Evolutionary conservation across 352 stramenopile genomes (phyloP).

Genomic region (Pythium sukuiense): DNA sequence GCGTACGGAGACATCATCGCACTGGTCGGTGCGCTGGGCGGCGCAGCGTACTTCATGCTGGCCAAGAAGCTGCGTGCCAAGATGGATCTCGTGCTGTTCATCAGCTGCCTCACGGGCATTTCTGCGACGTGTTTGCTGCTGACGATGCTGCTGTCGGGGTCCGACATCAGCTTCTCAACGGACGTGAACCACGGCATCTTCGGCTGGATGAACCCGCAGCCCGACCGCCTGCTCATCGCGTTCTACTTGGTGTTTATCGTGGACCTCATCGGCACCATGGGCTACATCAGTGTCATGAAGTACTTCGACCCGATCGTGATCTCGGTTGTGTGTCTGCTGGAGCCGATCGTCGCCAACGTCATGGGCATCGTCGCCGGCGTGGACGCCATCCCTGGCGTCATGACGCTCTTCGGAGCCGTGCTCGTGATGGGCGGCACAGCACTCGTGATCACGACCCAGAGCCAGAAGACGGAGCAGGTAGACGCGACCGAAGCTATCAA

Average conservation of each 20-base stretch:
- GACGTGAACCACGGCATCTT: slow-evolving; percentile 74
- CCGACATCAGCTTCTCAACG: slow-evolving; percentile 60
- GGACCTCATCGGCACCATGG: slow-evolving; percentile 86
- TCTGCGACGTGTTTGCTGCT: slow-evolving; percentile 54
- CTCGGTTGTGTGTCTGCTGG: slow-evolving; percentile 84
- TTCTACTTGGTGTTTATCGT: slow-evolving; percentile 87
- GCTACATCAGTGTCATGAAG: slow-evolving; percentile 92
- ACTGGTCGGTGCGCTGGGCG: slow-evolving; percentile 62
- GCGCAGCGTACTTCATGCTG: slow-evolving; percentile 74
- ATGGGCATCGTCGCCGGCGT: slow-evolving; percentile 78
- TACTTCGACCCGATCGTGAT: slow-evolving; percentile 92
- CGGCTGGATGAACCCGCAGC: slow-evolving; percentile 70
- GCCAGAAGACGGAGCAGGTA: slow-evolving; percentile 75
- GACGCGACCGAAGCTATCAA: slow-evolving; percentile 78
- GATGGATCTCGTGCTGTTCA: slow-evolving; percentile 75
- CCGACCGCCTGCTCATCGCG: slow-evolving; percentile 64
- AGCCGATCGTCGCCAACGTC: slow-evolving; percentile 82
- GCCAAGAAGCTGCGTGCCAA: slow-evolving; percentile 74
- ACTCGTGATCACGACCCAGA: slow-evolving; percentile 76
- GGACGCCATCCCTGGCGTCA: slow-evolving; percentile 62
- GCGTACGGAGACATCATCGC: slow-evolving; percentile 68
- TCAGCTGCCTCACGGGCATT: slow-evolving; percentile 56
- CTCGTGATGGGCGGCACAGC: slow-evolving; percentile 80
- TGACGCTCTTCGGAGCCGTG: slow-evolving; percentile 70
- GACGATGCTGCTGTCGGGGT: slow-evolving; percentile 58